These are phyloP conservation scores for Acer yangbiense DNA, from an alignment of 345 rosid species.

Conservation along the genomic window DNA sequence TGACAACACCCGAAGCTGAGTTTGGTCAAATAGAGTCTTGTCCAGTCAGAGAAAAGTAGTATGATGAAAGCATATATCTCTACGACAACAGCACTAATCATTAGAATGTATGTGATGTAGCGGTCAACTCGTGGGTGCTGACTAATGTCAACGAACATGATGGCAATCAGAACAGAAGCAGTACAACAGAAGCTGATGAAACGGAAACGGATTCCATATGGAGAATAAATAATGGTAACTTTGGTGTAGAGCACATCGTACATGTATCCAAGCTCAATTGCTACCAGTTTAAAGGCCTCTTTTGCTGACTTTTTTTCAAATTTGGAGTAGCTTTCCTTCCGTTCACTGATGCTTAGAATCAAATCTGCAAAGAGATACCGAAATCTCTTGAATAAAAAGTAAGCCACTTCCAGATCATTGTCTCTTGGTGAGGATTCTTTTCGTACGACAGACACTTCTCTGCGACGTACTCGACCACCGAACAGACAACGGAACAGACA, in stretches of 20 bases:
- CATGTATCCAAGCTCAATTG: conserved; percentile 37
- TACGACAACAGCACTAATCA: neutral
- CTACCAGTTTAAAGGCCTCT: conserved; percentile 37
- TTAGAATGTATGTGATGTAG: neutral
- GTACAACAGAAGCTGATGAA: neutral
- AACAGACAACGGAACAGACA: no score
- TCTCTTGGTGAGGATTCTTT: neutral
- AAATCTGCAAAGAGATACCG: conserved; percentile 31
- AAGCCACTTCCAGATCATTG: conserved; percentile 27
- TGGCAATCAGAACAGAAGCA: neutral
- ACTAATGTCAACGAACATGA: neutral
- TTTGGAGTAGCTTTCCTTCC: conserved; percentile 7
- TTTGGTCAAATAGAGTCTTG: neutral
- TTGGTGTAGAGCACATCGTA: conserved; percentile 48
- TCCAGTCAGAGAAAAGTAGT: neutral
- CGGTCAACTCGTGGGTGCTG: neutral
- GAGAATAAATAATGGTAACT: conserved; percentile 17
- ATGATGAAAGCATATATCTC: neutral
- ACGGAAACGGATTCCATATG: conserved; percentile 25
- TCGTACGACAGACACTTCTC: neutral
- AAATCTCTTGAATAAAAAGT: conserved; percentile 32
- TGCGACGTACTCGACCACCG: no score
- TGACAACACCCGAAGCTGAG: no score
- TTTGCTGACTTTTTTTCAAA: neutral
- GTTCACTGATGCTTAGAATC: conserved; percentile 26